Conservation (phyloP, 2,329 filamentous ascomycete genomes). For the Alternaria triticimaculans region DNA sequence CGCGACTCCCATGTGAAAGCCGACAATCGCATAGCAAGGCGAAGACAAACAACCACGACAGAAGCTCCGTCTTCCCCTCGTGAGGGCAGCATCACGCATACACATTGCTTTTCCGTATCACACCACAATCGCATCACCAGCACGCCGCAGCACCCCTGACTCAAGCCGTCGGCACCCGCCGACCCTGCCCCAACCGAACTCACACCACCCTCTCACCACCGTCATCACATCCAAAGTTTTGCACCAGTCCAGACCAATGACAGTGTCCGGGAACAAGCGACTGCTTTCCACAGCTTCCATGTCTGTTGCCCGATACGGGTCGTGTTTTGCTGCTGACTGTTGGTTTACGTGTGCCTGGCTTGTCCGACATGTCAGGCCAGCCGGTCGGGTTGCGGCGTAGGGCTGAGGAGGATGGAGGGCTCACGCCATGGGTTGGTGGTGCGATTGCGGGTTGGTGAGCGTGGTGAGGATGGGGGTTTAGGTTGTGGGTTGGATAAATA, state of each 20-base stretch:
- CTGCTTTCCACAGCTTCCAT: background rate
- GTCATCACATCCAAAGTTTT: background rate
- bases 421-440: constrained; percentile 10
- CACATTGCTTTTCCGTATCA: background rate
- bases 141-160: background rate
- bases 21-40: background rate
- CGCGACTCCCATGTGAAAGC: background rate
- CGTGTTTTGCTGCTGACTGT: background rate
- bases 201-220: constrained; percentile 37
- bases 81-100: background rate
- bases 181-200: constrained; percentile 16
- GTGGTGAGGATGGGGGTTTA: background rate
- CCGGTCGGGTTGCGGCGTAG: background rate
- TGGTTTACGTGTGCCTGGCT: background rate
- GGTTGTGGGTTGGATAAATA: background rate
- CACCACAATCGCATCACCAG: constrained; percentile 9
- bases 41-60: background rate
- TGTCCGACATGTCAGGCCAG: constrained; percentile 9
- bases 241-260: background rate
- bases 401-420: background rate
- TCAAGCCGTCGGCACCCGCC: constrained; percentile 30
- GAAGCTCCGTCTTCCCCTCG: accelerated
- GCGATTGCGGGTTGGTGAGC: background rate
- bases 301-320: background rate
- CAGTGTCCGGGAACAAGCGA: constrained; percentile 10